These are phyloP conservation scores for Albatrellus sp. DNA, from an alignment of 1,284 basidiomycete species.

Conservation along the genomic window DNA sequence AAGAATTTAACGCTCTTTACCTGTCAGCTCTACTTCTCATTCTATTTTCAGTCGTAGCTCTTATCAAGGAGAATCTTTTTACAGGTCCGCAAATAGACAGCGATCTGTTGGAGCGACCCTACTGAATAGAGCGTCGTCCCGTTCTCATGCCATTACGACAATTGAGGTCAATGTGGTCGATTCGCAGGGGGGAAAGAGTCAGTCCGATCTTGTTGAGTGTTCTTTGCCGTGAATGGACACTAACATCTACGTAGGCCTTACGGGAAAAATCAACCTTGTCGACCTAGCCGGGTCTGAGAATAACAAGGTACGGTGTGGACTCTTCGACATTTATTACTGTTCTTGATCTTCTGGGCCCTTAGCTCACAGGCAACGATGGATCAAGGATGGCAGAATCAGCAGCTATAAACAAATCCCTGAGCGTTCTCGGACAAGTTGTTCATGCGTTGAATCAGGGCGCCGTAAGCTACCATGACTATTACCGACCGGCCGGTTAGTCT, in stretches of 20 bases:
- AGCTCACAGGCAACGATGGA: conserved; percentile 72
- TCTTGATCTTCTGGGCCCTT: background rate
- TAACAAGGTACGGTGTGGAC: conserved; percentile 44
- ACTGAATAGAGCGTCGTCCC: conserved; percentile 67
- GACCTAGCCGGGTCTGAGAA: conserved; percentile 84
- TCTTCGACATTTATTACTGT: too few relatives aligned
- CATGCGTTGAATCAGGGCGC: conserved; percentile 68
- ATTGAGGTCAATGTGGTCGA: conserved; percentile 48
- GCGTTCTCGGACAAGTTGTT: conserved; percentile 74
- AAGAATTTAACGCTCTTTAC: background rate
- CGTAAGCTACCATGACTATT: conserved; percentile 23
- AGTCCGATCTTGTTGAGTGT: conserved; percentile 11
- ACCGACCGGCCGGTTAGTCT: background rate
- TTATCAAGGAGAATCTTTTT: background rate
- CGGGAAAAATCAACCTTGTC: conserved; percentile 72
- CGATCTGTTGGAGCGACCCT: conserved; percentile 78
- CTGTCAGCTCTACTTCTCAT: background rate
- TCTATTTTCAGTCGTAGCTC: background rate
- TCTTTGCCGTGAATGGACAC: background rate
- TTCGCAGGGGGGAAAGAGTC: conserved; percentile 34
- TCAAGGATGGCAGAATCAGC: conserved; percentile 72
- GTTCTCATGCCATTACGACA: conserved; percentile 74
- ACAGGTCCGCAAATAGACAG: conserved; percentile 39
- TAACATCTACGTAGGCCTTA: conserved; percentile 27
- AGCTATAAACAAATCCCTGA: conserved; percentile 78